A percentile compares a stretch with the other conserved stretches of the same genome.
phyloP scores from a whole-genome alignment of 352 stramenopile genomes.

The Pythium sp. region DNA sequence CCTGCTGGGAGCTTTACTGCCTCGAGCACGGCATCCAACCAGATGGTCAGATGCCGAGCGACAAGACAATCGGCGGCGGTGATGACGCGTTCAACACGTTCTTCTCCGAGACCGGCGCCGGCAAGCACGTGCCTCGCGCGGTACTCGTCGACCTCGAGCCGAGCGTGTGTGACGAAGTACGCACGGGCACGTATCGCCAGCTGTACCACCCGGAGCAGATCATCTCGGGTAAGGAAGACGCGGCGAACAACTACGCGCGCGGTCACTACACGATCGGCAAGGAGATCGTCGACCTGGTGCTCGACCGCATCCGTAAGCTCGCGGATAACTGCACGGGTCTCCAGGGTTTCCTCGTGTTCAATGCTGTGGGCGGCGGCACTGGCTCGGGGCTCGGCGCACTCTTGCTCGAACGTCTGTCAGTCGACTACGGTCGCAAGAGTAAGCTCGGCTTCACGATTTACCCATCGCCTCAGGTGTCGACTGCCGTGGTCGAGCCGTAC shows the following conservation, averaged over 20 bases:
- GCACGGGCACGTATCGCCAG: constrained; percentile 93
- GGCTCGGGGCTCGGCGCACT: constrained; percentile 97
- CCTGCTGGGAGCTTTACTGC: constrained; percentile 85
- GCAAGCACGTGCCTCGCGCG: constrained; percentile 97
- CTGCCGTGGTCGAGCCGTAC: constrained; percentile 97
- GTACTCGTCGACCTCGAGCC: constrained; percentile 98
- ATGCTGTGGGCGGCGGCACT: constrained; percentile 96
- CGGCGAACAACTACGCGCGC: constrained; percentile 90
- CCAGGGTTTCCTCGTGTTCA: constrained; percentile 98
- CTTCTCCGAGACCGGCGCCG: constrained; percentile 91
- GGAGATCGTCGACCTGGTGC: constrained; percentile 97
- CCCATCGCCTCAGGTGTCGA: constrained; percentile 95
- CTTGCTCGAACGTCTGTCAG: constrained; percentile 95
- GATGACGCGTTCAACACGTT: constrained; percentile 98
- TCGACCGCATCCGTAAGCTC: constrained; percentile 97
- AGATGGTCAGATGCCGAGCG: constrained; percentile 91
- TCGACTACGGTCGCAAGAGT: constrained; percentile 98
- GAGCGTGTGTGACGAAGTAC: constrained; percentile 97
- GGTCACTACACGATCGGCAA: constrained; percentile 94
- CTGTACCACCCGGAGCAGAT: constrained; percentile 99
- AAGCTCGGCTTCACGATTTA: constrained; percentile 99
- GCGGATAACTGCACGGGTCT: constrained; percentile 97
- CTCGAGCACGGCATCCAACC: constrained; percentile 89
- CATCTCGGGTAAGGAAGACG: constrained; percentile 98
- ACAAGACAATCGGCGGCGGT: constrained; percentile 91